A percentile compares a stretch with the other conserved stretches of the same genome.
Evolutionary conservation across 2,329 filamentous ascomycete genomes (phyloP).

Genomic region (Myriosclerotinia duriaeana): DNA sequence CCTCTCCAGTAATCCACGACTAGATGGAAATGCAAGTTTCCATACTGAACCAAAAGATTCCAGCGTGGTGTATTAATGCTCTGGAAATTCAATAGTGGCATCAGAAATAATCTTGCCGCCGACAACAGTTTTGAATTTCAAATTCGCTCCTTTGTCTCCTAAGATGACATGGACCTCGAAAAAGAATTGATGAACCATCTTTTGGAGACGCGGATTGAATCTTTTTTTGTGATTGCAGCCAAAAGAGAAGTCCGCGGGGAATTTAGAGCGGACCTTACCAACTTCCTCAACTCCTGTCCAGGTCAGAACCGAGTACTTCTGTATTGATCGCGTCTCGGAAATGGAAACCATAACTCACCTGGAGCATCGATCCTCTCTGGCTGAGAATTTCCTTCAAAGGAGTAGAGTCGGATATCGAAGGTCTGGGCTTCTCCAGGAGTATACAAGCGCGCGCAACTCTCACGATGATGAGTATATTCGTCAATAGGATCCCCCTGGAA

Average conservation of each 20-base stretch:
- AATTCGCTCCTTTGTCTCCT: conserved; percentile 24
- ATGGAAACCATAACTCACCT: conserved; percentile 11
- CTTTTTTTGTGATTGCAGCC: neutral
- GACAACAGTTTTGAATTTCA: conserved; percentile 19
- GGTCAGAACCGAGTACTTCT: neutral
- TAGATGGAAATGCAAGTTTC: no score
- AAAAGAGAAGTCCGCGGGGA: conserved; percentile 19
- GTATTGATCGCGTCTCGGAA: neutral
- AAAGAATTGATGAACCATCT: conserved; percentile 9
- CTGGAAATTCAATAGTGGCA: neutral
- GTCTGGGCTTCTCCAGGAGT: neutral
- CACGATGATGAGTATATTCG: conserved; percentile 11
- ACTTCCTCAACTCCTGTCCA: conserved; percentile 21
- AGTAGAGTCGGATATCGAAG: conserved; percentile 5
- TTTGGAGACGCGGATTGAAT: conserved; percentile 9
- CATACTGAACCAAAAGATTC: no score
- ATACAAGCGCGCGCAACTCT: neutral
- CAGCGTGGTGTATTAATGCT: no score
- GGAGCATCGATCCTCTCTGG: conserved; percentile 22
- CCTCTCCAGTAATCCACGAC: no score
- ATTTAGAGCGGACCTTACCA: conserved; percentile 7
- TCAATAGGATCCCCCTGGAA: conserved; percentile 24
- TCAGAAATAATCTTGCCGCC: conserved; percentile 1
- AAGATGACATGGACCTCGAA: conserved; percentile 22
- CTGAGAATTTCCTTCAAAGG: conserved; percentile 7